These are phyloP conservation scores for Phellinidium pouzarii DNA, from an alignment of 1,284 basidiomycete species.

Conservation along the genomic window DNA sequence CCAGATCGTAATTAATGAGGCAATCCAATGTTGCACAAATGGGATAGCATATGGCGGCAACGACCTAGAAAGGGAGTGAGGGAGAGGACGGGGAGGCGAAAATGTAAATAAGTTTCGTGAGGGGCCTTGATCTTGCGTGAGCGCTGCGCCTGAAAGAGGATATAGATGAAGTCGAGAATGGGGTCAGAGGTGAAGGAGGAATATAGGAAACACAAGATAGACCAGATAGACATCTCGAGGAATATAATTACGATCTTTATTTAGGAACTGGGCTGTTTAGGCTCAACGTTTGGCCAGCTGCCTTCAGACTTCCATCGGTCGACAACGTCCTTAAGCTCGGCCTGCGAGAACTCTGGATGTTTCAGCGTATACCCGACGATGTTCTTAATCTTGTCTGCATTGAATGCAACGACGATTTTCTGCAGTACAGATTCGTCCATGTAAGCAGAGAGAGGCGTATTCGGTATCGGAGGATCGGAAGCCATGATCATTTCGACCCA, in stretches of 20 bases:
- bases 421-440: conserved; percentile 70
- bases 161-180: background rate
- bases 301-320: conserved; percentile 75
- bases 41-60: background rate
- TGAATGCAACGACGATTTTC: conserved; percentile 60
- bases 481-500: conserved; percentile 81
- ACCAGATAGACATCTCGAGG: conserved; percentile 2
- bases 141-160: background rate
- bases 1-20: background rate
- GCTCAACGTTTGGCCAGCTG: conserved; percentile 52
- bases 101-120: background rate
- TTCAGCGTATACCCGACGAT: conserved; percentile 66
- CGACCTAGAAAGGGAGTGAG: background rate
- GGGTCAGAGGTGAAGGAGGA: background rate
- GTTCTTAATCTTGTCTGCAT: conserved; percentile 65
- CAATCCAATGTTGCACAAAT: background rate
- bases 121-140: background rate
- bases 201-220: conserved; percentile 1
- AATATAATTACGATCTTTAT: conserved; percentile 6
- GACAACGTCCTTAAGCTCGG: conserved; percentile 66
- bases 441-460: conserved; percentile 76
- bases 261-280: background rate
- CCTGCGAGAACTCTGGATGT: conserved; percentile 55
- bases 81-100: background rate
- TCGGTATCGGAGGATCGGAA: conserved; percentile 69